These are phyloP conservation scores for Achaetomium macrosporum DNA, from an alignment of 2,329 filamentous ascomycete species.

Conservation along the genomic window DNA sequence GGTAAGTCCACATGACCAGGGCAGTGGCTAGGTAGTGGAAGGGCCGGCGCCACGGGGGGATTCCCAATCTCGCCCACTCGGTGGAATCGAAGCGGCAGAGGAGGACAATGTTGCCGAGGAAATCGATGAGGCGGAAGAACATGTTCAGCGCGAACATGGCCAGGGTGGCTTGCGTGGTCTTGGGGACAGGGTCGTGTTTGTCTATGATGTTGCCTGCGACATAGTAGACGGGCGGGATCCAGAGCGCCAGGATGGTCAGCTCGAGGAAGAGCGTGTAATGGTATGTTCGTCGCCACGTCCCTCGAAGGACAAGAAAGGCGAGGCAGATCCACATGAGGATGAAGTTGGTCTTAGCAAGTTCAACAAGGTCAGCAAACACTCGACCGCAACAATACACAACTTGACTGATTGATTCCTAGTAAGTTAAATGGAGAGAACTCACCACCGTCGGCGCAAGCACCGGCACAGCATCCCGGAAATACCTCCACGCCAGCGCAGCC, in stretches of 20 bases:
- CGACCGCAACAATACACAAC: too few species aligned
- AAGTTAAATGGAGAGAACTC: slow-evolving; percentile 25
- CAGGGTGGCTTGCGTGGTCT: slow-evolving; percentile 28
- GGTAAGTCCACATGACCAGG: too few species aligned
- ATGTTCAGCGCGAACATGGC: slow-evolving; percentile 35
- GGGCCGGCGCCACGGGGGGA: too few species aligned
- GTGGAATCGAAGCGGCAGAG: slow-evolving; percentile 14
- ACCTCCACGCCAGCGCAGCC: slow-evolving; percentile 35
- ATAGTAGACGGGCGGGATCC: slow-evolving; percentile 29
- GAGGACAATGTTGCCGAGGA: slow-evolving; percentile 17
- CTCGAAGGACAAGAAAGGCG: slow-evolving; percentile 31
- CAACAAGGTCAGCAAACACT: neutral
- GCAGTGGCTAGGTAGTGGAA: too few species aligned
- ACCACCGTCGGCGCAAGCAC: slow-evolving; percentile 34
- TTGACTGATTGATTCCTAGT: too few species aligned
- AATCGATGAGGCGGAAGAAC: slow-evolving; percentile 26
- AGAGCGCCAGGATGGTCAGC: slow-evolving; percentile 31
- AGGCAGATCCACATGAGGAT: slow-evolving; percentile 33
- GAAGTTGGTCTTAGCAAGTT: slow-evolving; percentile 30
- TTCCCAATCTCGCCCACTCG: too few species aligned
- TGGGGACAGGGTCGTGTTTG: slow-evolving; percentile 6
- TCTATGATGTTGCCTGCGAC: slow-evolving; percentile 17
- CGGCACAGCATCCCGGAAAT: slow-evolving; percentile 29
- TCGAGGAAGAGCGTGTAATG: slow-evolving; percentile 35
- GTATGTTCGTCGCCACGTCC: slow-evolving; percentile 35